phyloP scores from a whole-genome alignment of 805 yeast genomes.

The Wickerhamia fluorescens region DNA sequence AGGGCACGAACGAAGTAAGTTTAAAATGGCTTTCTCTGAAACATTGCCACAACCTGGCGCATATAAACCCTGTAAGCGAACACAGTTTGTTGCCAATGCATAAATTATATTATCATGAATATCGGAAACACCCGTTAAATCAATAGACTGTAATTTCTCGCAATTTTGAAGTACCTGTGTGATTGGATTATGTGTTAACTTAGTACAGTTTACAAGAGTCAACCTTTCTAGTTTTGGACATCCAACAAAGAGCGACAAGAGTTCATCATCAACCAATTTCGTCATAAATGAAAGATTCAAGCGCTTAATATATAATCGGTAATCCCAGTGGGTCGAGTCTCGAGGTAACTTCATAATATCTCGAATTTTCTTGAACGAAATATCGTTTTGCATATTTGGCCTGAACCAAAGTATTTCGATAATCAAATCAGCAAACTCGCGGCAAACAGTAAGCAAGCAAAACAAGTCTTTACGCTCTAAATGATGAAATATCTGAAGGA shows the following conservation, averaged over 20 bases:
- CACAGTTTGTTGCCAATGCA: slow-evolving; percentile 64
- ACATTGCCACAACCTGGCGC: slow-evolving; percentile 80
- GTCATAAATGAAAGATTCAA: slow-evolving; percentile 75
- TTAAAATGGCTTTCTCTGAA: slow-evolving; percentile 54
- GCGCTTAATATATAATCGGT: slow-evolving; percentile 64
- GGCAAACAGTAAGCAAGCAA: slow-evolving; percentile 64
- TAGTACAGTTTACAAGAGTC: slow-evolving; percentile 74
- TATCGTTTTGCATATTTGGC: slow-evolving; percentile 55
- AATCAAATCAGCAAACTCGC: slow-evolving; percentile 69
- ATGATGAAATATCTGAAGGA: slow-evolving; percentile 60
- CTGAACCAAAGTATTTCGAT: slow-evolving; percentile 84
- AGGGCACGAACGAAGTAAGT: slow-evolving; percentile 57
- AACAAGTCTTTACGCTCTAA: slow-evolving; percentile 57
- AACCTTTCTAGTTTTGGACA: slow-evolving; percentile 78
- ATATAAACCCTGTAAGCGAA: slow-evolving; percentile 79
- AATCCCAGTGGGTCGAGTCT: slow-evolving; percentile 53
- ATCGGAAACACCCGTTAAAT: slow-evolving; percentile 70
- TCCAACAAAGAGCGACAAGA: slow-evolving; percentile 53
- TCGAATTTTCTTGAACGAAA: slow-evolving; percentile 45
- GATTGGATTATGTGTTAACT: slow-evolving; percentile 55
- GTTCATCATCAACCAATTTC: slow-evolving; percentile 55
- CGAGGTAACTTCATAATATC: slow-evolving; percentile 47
- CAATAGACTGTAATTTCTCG: slow-evolving; percentile 72
- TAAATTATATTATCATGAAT: slow-evolving; percentile 59
- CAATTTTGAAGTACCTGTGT: slow-evolving; percentile 57